Base-by-base conservation (phyloP, 2,329 filamentous ascomycete species). In the Penicillium verrucosum region DNA sequence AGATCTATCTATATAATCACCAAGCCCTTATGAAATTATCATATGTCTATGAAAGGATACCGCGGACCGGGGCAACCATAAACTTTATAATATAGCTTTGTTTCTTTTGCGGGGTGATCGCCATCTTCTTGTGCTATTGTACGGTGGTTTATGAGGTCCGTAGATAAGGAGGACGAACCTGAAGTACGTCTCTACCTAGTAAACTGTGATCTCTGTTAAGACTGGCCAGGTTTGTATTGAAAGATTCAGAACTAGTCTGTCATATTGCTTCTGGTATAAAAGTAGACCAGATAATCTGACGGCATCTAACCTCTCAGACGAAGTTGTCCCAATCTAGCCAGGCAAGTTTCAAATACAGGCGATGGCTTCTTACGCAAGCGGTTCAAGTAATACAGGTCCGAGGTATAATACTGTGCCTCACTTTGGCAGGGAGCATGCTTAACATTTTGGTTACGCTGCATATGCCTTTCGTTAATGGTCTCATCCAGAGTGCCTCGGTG, bases 11-110 rank as follows among this genome's bases (percentile, higher is more conserved):
- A 36, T 46, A 56, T 56, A 42, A 14, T 18, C n/a, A 23, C 27
- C 36, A 30, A 29, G 2, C 11, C 25, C 12, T 29, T 12, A 30
- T 27, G 12, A 3, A 21, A 10, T 4, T 46, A 11, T 52, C 54
- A 56, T 52, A 56, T 56, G 48, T 41, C 34, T 30, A 36, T 29
- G 12, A 23, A 12, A 46, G 23, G 27, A 52, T 56, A 46, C 54
- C 36, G 36, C 25, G 54, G 54, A 46, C 6, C 4, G 14, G 37
- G 12, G 12, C 46, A 23, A 40, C 14, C 16, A 25, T 51, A 36
- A 36, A 18, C 23, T 51, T 46, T 36, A 45, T 40, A n/a, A 36
- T n/a, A 29, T 16, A 41, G 16, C 16, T 49, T 25, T 12, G 11
- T 42, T 49, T 10, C 44, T 34, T 34, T 45, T 56, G 54, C 29